phyloP scores from a whole-genome alignment of 2,329 filamentous ascomycete genomes.

The Ascochyta fabae region DNA sequence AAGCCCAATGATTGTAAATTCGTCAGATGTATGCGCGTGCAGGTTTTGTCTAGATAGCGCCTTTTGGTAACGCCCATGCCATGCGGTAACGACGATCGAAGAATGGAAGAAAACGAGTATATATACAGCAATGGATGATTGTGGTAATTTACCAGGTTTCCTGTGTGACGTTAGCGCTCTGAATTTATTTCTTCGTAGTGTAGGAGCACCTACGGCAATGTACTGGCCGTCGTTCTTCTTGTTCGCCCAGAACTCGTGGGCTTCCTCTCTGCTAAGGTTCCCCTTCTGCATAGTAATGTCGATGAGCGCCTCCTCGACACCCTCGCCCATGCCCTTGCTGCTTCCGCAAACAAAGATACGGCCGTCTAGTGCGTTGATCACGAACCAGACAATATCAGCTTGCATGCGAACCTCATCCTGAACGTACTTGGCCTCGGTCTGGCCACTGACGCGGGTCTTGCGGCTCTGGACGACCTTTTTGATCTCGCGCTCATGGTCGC shows the following conservation, averaged over 20 bases:
- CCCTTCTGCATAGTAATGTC: slow-evolving; percentile 94
- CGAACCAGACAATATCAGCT: slow-evolving; percentile 97
- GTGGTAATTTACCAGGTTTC: slow-evolving; percentile 15
- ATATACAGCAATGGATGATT: slow-evolving; percentile 1
- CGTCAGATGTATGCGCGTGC: slow-evolving; percentile 5
- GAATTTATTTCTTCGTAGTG: fast-evolving
- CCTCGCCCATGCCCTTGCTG: slow-evolving; percentile 96
- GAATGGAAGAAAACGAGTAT: background rate
- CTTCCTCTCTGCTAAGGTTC: slow-evolving; percentile 80
- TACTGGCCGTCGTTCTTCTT: slow-evolving; percentile 96
- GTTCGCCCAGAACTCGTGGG: slow-evolving; percentile 83
- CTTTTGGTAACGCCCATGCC: slow-evolving; percentile 14
- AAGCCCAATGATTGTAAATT: background rate
- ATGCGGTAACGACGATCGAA: slow-evolving; percentile 12
- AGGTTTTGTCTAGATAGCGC: slow-evolving; percentile 14
- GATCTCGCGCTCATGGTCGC: slow-evolving; percentile 61
- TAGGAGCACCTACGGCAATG: slow-evolving; percentile 69
- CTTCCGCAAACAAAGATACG: slow-evolving; percentile 96
- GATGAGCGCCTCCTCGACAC: slow-evolving; percentile 84
- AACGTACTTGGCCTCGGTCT: slow-evolving; percentile 79
- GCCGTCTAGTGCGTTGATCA: slow-evolving; percentile 94
- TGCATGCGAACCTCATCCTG: slow-evolving; percentile 93
- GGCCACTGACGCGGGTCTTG: slow-evolving; percentile 47
- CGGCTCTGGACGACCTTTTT: slow-evolving; percentile 61
- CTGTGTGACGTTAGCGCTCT: background rate